Evolutionary conservation across 768 basidiomycete species (phyloP).

Genomic region (Lyophyllum decastes): DNA sequence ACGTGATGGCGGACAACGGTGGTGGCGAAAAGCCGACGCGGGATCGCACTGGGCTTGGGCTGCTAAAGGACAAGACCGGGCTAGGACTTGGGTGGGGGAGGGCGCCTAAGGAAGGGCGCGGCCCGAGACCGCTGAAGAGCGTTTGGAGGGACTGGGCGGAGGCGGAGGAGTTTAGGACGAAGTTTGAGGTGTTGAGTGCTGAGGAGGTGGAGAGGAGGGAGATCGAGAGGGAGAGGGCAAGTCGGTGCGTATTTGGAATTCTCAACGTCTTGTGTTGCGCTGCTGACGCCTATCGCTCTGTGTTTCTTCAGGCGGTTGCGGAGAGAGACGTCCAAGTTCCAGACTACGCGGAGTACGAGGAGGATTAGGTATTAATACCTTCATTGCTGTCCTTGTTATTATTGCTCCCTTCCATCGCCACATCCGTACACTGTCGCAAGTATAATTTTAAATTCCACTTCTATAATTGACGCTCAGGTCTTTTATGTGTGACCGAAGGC

Average conservation of each 20-base stretch:
- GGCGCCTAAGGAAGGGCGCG: conserved; percentile 76
- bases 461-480: neutral
- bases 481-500: no score
- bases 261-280: conserved; percentile 1
- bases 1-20: conserved; percentile 28
- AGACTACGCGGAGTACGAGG: conserved; percentile 40
- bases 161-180: conserved; percentile 86
- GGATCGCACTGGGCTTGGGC: conserved; percentile 51
- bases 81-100: conserved; percentile 75
- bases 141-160: conserved; percentile 97
- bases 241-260: conserved; percentile 41
- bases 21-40: conserved; percentile 32
- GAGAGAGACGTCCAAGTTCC: conserved; percentile 44
- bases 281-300: neutral
- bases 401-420: neutral
- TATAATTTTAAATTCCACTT: neutral
- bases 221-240: conserved; percentile 83
- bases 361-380: conserved; percentile 26
- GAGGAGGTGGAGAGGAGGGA: conserved; percentile 94
- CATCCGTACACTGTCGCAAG: neutral
- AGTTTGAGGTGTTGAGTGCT: conserved; percentile 80
- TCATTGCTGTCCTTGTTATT: neutral
- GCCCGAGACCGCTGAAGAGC: conserved; percentile 79
- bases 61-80: conserved; percentile 82
- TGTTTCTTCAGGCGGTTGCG: conserved; percentile 30